A percentile compares a stretch with the other conserved stretches of the same genome.
phyloP scores from a whole-genome alignment of 352 stramenopile species.

The Phytophthora citricola region DNA sequence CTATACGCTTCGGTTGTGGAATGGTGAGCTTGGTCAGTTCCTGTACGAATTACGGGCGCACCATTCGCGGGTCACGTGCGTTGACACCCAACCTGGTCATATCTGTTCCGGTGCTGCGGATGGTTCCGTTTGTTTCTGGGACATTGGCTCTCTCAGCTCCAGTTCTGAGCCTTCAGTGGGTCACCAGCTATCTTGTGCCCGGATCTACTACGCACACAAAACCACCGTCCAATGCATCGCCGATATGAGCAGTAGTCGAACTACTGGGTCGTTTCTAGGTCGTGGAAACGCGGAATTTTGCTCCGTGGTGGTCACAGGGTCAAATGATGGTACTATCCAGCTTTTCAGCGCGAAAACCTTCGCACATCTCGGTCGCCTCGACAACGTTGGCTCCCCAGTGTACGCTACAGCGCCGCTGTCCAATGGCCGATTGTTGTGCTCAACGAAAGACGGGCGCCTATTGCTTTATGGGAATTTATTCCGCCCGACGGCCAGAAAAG shows the following conservation, averaged over 20 bases:
- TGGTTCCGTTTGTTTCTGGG: constrained; percentile 67
- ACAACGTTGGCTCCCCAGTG: constrained; percentile 53
- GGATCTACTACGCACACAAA: constrained; percentile 52
- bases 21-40: constrained; percentile 48
- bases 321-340: constrained; percentile 81
- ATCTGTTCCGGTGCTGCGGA: constrained; percentile 72
- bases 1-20: constrained; percentile 64
- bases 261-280: background rate
- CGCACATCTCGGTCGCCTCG: constrained; percentile 53
- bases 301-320: constrained; percentile 61
- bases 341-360: constrained; percentile 58
- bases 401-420: constrained; percentile 53
- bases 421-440: constrained; percentile 52
- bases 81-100: constrained; percentile 23
- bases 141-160: constrained; percentile 21
- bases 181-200: constrained; percentile 24
- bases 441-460: constrained; percentile 70
- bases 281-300: constrained; percentile 5
- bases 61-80: constrained; percentile 60
- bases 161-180: constrained; percentile 6
- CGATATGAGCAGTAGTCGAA: constrained; percentile 22
- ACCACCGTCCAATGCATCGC: constrained; percentile 64
- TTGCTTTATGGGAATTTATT: constrained; percentile 49
- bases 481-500: constrained; percentile 4
- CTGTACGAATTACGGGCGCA: constrained; percentile 51